Base-by-base conservation (phyloP, 116 monocot genomes). In the Trichopus zeylanicus region DNA sequence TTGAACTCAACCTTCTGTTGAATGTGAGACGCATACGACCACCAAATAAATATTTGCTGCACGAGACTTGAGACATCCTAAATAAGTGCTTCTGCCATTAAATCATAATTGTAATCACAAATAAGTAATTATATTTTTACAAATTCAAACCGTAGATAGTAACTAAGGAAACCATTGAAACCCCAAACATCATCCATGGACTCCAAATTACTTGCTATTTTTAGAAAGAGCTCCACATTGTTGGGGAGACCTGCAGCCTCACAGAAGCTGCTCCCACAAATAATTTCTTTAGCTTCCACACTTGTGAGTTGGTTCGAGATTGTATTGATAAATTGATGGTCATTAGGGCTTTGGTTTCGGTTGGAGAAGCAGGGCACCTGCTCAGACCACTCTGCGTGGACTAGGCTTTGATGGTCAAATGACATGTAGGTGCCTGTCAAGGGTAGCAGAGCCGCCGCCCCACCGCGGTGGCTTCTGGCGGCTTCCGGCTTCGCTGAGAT, bases 291-390 rank as follows among this genome's bases (percentile, higher is more conserved):
- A 32, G 54, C 69, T 22, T 76, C 76, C 47, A 75, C 7, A 49
- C 62, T 68, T 26, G 67, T 49, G 6, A 82, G 22, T 15, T 82
- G 74, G 39, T 64, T 70, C 46, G 80, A 47, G 7, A 85, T 57
- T 26, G 72, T 53, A 39, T 64, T 78, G 0, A 84, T 11, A 10
- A 6, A 10, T 5, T 35, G 34, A 10, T 10, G 10, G 7, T 35
- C 34, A 5, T 49, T 42, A 42, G 49, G 23, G 48, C 21, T 3
- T 16, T 22, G 12, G 21, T 2, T 1, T n/a, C 8, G 3, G 56
- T 56, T 88, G 93, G 93, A 89, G 93, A 93, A 93, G 93, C 86
- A 93, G 85, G 89, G 86, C 93, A 89, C 89, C 57, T 88, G 93
- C 78, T 79, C 81, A 72, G 79, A 53, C 23, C 75, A 72, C 47